Conservation (phyloP, 2,329 filamentous ascomycete species). For the Ophiostoma sp. region DNA sequence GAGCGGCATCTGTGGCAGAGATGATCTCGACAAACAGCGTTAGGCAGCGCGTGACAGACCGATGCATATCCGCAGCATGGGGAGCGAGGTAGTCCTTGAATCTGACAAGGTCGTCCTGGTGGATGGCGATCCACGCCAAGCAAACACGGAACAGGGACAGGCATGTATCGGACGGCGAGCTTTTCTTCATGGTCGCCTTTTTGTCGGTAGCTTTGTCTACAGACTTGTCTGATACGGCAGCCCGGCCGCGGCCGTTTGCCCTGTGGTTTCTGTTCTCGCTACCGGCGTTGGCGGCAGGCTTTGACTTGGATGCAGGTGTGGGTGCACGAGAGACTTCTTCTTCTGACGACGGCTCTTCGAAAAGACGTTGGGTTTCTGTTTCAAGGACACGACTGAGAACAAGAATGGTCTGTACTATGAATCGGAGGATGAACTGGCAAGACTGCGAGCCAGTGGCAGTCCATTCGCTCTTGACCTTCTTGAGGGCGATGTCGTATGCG, state of each 20-base stretch:
- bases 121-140: slow-evolving; percentile 48
- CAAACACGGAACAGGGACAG: slow-evolving; percentile 50
- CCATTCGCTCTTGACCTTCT: slow-evolving; percentile 51
- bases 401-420: slow-evolving; percentile 74
- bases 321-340: not conserved
- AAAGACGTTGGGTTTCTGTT: slow-evolving; percentile 19
- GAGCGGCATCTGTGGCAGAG: slow-evolving; percentile 34
- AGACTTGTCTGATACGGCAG: not conserved
- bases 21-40: slow-evolving; percentile 46
- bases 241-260: slow-evolving; percentile 1
- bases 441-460: slow-evolving; percentile 42
- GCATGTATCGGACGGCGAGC: slow-evolving; percentile 38
- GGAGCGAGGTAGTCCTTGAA: slow-evolving; percentile 43
- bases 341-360: slow-evolving; percentile 11
- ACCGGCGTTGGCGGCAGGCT: not conserved
- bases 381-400: slow-evolving; percentile 62
- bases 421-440: slow-evolving; percentile 62
- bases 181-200: slow-evolving; percentile 1
- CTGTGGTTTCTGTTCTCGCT: not conserved
- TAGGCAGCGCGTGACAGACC: slow-evolving; percentile 42
- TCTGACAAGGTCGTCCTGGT: slow-evolving; percentile 42
- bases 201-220: not conserved
- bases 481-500: slow-evolving; percentile 65
- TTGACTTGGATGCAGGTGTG: not conserved
- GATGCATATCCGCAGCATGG: slow-evolving; percentile 43